Evolutionary conservation across 768 basidiomycete genomes (phyloP), one percentile per base, ranked within the genome.

Genomic region (Auricularia auricula-judae): DNA sequence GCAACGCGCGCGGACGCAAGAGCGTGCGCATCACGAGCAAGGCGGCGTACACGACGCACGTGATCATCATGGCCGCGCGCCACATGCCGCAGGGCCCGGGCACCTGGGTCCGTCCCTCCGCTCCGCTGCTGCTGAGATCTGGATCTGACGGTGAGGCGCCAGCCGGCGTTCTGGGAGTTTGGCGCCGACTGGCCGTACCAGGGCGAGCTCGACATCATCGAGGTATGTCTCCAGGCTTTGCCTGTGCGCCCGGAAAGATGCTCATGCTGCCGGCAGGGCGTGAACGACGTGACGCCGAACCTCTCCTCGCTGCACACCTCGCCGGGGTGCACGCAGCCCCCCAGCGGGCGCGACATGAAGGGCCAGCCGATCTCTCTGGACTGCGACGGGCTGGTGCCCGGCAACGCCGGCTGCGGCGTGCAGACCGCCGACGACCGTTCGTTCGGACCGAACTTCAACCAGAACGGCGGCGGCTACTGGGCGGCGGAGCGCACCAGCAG

Each of bases 31-130:
- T 88, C 53, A 73, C 72, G 65, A 82, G 82, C 12, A 81, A 82
- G 67, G 81, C 82, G 63, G 72, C 76, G 42, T 86, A 81, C 66
- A 77, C 74, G 8, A 83, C 78, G 34, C 78, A 80, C 39, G 84
- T 85, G 63, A 78, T 79, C 44, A 76, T 86, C 36, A 76, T 83
- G 65, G 79, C 85, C 68, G 66, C 85, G 59, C 72, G 76, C n/a
- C 84, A 86, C 69, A 86, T 86, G 82, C 85, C 85, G 7, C 75
- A 83, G 67, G 84, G 84, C 10, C 82, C 83, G 69, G 82, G 79
- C 44, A 62, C 63, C 36, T 81, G 62, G 64, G 78, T 72, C 42
- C 34, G 11, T 34, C 47, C 10, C 33, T 65, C 36, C 61, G 33
- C 29, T 61, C 60, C 12, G 53, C 10, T 35, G 3, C 12, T 62